phyloP scores from a whole-genome alignment of 1,284 basidiomycete genomes.

The Cerioporus squamosus region DNA sequence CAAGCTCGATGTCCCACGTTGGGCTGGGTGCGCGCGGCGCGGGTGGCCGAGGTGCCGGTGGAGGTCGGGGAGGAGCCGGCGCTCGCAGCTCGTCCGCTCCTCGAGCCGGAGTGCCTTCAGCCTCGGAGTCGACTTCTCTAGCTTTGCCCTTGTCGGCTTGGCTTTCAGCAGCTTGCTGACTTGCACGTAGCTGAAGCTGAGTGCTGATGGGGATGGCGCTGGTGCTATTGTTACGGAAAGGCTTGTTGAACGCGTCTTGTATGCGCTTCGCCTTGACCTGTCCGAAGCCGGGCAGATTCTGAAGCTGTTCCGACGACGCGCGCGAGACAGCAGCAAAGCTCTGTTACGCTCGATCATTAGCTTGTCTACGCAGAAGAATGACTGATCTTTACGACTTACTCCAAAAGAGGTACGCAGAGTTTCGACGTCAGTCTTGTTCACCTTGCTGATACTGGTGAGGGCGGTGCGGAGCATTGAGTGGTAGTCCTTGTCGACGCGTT shows the following conservation, averaged over 20 bases:
- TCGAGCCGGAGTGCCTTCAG: neutral
- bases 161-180: constrained; percentile 3
- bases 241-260: constrained; percentile 79
- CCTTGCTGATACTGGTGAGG: constrained; percentile 88
- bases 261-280: constrained; percentile 91
- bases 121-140: constrained; percentile 14
- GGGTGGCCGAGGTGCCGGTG: constrained; percentile 8
- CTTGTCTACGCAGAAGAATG: neutral
- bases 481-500: constrained; percentile 90
- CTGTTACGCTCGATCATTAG: constrained; percentile 44
- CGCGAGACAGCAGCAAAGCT: constrained; percentile 83
- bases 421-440: constrained; percentile 98
- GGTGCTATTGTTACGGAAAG: constrained; percentile 69
- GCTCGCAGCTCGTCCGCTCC: constrained; percentile 1
- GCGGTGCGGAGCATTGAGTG: constrained; percentile 81
- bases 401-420: constrained; percentile 93
- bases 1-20: constrained; percentile 45
- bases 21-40: constrained; percentile 34
- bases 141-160: constrained; percentile 18
- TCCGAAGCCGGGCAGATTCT: constrained; percentile 91
- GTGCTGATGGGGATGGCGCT: constrained; percentile 44
- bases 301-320: constrained; percentile 76
- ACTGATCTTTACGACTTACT: constrained; percentile 53
- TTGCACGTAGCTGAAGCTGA: constrained; percentile 10
- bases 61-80: constrained; percentile 13